Conservation (phyloP, 768 basidiomycete genomes). For the Calocybe gangraenosa region DNA sequence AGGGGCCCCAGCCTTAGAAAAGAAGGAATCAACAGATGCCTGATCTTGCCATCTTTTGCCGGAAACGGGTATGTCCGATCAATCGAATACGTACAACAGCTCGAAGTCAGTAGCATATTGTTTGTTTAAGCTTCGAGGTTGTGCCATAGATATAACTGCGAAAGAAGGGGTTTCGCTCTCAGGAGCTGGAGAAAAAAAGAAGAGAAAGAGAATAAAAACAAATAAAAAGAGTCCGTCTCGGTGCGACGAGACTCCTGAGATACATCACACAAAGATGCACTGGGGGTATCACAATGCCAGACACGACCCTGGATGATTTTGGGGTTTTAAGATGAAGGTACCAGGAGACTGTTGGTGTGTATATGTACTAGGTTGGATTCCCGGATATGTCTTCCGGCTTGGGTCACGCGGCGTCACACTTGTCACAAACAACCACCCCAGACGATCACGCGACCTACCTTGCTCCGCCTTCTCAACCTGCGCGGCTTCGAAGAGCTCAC, state of each 20-base stretch:
- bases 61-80: slow-evolving; percentile 47
- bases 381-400: slow-evolving; percentile 17
- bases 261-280: too few species aligned
- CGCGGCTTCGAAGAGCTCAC: slow-evolving; percentile 18
- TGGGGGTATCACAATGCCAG: too few species aligned
- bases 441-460: neutral
- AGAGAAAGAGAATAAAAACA: neutral
- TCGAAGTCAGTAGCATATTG: slow-evolving; percentile 27
- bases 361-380: slow-evolving; percentile 6
- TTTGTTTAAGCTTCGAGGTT: slow-evolving; percentile 1
- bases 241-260: too few species aligned
- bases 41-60: slow-evolving; percentile 37
- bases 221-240: too few species aligned
- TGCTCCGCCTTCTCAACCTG: slow-evolving; percentile 7
- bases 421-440: neutral
- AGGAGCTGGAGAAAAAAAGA: too few species aligned
- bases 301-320: neutral
- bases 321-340: slow-evolving; percentile 14
- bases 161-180: too few species aligned
- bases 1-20: slow-evolving; percentile 39
- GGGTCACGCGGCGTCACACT: slow-evolving; percentile 12
- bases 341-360: neutral
- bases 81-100: slow-evolving; percentile 29
- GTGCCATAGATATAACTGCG: too few species aligned
- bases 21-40: slow-evolving; percentile 41